Evolutionary conservation across 257 asterid genomes (phyloP).

Genomic region (Ocimum tenuiflorum): DNA sequence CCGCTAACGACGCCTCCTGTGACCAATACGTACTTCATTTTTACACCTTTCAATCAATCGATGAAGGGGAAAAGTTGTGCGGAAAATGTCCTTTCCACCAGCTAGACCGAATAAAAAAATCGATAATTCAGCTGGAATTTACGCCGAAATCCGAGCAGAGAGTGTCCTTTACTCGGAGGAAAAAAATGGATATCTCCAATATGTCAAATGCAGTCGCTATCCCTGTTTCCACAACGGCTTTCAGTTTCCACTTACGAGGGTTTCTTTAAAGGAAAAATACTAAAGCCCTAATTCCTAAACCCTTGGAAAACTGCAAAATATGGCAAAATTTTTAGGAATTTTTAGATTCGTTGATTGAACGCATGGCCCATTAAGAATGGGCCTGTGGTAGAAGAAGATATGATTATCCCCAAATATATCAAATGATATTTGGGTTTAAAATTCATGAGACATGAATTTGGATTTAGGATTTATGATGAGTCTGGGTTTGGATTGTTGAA

Average conservation of each 20-base stretch:
- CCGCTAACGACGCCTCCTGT: constrained; percentile 99
- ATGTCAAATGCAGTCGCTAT: constrained; percentile 28
- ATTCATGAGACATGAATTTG: no score
- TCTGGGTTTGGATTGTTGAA: no score
- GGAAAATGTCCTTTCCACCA: not conserved
- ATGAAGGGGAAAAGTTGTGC: not conserved
- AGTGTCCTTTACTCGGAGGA: not conserved
- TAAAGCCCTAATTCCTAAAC: constrained; percentile 24
- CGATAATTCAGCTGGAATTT: constrained; percentile 10
- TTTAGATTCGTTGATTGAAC: not conserved
- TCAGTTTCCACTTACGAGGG: constrained; percentile 17
- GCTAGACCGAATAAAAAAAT: not conserved
- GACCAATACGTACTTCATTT: constrained; percentile 87
- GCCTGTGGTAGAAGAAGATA: not conserved
- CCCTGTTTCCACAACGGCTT: constrained; percentile 14
- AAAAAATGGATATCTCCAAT: not conserved
- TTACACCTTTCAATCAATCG: not conserved
- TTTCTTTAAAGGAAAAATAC: not conserved
- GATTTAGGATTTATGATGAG: no score
- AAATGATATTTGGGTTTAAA: no score
- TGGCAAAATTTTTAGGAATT: not conserved
- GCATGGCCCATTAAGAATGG: constrained; percentile 8
- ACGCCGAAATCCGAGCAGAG: constrained; percentile 30
- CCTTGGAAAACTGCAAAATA: not conserved
- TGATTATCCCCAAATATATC: not conserved